phyloP scores from a whole-genome alignment of 352 stramenopile genomes.

The Blastocystis sp. region DNA sequence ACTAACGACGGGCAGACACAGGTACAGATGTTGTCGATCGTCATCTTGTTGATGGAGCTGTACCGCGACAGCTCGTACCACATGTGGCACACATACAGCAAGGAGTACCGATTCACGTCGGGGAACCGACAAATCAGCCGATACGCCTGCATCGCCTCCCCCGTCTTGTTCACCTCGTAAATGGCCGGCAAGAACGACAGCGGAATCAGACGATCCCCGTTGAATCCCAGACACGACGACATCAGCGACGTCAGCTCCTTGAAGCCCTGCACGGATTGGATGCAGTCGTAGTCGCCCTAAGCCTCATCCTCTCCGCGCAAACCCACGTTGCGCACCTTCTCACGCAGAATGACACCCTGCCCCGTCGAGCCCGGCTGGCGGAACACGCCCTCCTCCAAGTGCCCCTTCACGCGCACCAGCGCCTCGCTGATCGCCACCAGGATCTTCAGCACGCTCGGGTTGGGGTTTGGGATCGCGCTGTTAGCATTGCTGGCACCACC shows the following conservation, averaged over 20 bases:
- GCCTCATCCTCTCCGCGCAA: neutral
- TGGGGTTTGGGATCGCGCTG: neutral
- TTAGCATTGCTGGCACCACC: neutral
- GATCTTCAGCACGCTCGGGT: neutral
- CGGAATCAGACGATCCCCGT: slow-evolving; percentile 24
- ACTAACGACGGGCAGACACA: slow-evolving; percentile 44
- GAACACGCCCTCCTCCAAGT: slow-evolving; percentile 33
- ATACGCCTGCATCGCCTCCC: neutral
- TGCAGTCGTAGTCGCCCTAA: slow-evolving; percentile 68
- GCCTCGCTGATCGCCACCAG: slow-evolving; percentile 15
- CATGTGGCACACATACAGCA: slow-evolving; percentile 52
- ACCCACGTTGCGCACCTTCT: neutral
- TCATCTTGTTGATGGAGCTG: slow-evolving; percentile 46
- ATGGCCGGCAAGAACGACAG: slow-evolving; percentile 1
- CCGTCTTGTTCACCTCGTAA: neutral
- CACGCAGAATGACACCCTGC: neutral
- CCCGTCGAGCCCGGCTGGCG: neutral
- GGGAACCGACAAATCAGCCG: slow-evolving; percentile 9
- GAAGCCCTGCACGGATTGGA: neutral
- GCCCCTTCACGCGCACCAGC: slow-evolving; percentile 25
- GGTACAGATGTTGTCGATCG: neutral
- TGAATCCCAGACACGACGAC: neutral
- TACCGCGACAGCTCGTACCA: slow-evolving; percentile 5
- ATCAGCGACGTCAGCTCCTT: slow-evolving; percentile 53
- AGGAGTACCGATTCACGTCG: neutral